Evolutionary conservation across 495 filamentous ascomycete genomes (phyloP), one percentile per base, ranked within the genome.

Genomic region (Annulohypoxylon maeteangense): DNA sequence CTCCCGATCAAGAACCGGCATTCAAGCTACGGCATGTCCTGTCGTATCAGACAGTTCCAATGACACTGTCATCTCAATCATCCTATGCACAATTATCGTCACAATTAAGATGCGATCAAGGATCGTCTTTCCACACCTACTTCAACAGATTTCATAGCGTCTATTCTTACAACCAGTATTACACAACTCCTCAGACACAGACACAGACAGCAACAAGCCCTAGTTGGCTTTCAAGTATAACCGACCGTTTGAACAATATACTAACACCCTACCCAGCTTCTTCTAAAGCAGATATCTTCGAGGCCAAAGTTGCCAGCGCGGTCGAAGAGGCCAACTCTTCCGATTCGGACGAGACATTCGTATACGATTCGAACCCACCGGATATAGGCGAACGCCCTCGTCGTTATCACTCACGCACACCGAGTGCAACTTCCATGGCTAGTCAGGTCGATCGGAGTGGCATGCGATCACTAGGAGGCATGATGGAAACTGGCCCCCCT

Each of bases 331-430:
- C 92, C 40, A 91, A 98, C 78, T 95, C 95, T 7, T 97, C 94
- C 14, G 95, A 97, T 75, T 98, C 96, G 2, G 95, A 98, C 70
- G 96, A 98, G 79, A 98, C 96, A 0, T 99, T 98, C 79, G 95
- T 99, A 3, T 99, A 99, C 81, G 95, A 99, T 81, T 99, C 95
- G 8, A 99, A 99, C 76, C 95, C 96, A 10, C 93, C 93, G 10
- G 95, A 98, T 70, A 85, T 85, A 22, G 87, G 86, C 58, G 91
- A 90, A 44, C 89, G 93, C n/a, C 89, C 91, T 42, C 84, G 87
- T 57, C 86, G 94, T 56, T 95, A 95, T 75, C 95, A 98, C 79
- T 98, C 96, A 14, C 88, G 95, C 45, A 99, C 95, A 10, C 95
- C 95, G 3, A 98, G 95, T 79, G 92, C 93, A 18, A 95, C 96